Conservation (phyloP, 2,329 filamentous ascomycete species). For the Claviceps quebecensis region DNA sequence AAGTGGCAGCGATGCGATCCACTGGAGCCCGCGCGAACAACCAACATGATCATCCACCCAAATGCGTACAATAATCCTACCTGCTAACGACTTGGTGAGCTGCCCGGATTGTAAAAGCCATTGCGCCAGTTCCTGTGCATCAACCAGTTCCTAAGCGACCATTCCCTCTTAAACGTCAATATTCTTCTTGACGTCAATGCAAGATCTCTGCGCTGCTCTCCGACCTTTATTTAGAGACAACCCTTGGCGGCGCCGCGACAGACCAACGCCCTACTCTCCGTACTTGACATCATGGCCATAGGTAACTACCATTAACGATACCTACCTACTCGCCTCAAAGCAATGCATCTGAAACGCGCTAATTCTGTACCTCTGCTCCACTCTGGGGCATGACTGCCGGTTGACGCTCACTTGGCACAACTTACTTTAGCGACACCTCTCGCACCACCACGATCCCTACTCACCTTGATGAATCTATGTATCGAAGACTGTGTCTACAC, state of each 20-base stretch:
- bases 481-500: no score
- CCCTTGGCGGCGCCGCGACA: no score
- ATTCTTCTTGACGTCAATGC: background rate
- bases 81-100: background rate
- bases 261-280: no score
- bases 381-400: conserved; percentile 3
- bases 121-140: background rate
- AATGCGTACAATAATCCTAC: no score
- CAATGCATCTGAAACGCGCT: conserved; percentile 11
- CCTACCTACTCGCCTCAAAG: conserved; percentile 6
- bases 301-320: no score
- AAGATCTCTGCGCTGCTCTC: background rate
- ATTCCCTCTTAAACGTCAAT: background rate
- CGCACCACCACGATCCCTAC: background rate
- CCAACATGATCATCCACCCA: background rate
- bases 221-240: no score
- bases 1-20: background rate
- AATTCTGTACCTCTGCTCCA: conserved; percentile 5
- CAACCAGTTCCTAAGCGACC: background rate
- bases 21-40: background rate
- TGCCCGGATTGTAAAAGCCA: background rate
- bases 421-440: conserved; percentile 2
- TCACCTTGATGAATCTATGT: background rate
- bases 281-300: no score
- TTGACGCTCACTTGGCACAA: conserved; percentile 4